Evolutionary conservation across 1,284 basidiomycete genomes (phyloP).

Genomic region (Ganoderma multipileum): DNA sequence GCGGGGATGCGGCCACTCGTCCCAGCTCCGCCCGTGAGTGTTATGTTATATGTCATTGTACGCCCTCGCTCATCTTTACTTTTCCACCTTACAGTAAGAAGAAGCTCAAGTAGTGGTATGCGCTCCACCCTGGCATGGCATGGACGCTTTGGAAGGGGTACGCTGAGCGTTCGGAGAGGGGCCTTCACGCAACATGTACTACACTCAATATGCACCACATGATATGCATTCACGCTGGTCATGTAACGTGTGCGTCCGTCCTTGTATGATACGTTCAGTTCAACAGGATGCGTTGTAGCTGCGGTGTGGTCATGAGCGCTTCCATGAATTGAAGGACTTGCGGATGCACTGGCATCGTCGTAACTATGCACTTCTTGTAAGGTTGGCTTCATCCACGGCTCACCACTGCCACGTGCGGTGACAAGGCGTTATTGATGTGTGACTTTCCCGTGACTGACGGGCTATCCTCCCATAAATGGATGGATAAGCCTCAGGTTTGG

Average conservation of each 20-base stretch:
- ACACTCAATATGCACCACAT: conserved; percentile 32
- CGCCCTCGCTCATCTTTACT: background rate
- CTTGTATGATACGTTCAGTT: conserved; percentile 26
- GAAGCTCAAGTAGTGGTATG: conserved; percentile 89
- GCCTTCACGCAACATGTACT: conserved; percentile 31
- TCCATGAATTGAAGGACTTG: background rate
- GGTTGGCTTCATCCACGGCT: too few relatives aligned
- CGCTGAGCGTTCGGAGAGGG: conserved; percentile 28
- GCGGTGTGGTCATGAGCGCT: background rate
- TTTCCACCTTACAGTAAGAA: conserved; percentile 68
- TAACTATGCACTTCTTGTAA: background rate
- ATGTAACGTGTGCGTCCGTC: conserved; percentile 29
- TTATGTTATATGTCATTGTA: background rate
- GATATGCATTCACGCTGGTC: conserved; percentile 31
- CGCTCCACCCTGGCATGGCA: conserved; percentile 26
- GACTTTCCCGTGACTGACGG: background rate
- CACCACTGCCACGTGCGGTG: background rate
- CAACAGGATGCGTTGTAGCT: background rate
- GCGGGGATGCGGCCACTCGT: conserved; percentile 90
- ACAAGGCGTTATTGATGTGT: background rate
- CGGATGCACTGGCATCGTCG: background rate
- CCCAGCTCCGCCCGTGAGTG: conserved; percentile 89
- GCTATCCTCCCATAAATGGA: background rate
- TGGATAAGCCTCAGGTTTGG: background rate
- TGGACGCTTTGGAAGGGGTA: conserved; percentile 26